Evolutionary conservation across 768 basidiomycete species (phyloP), one percentile per base, ranked within the genome.

Genomic region (Kwoniella europaea): DNA sequence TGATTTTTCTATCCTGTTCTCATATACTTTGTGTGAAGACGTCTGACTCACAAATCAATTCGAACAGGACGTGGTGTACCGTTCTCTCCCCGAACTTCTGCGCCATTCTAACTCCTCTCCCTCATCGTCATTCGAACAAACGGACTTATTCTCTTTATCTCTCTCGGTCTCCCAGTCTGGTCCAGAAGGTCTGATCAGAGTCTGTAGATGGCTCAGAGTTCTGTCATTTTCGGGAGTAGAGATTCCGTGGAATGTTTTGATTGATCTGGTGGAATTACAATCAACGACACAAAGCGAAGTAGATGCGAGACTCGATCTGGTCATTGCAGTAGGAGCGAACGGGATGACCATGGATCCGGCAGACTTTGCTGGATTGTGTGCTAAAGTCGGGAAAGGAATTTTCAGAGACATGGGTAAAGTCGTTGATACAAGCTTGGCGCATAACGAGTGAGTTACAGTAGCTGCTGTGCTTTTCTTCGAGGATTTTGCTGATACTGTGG

Each of bases 181-280:
- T n/a, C 57, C 66, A 46, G 65, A 67, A 42, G 78, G 71, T 16
- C 55, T 77, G 3, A 57, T 65, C 2, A 42, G 76, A 18, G 76
- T 70, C 20, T 76, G 73, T 56, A 62, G 69, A 24, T 80, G 76
- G 76, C 72, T 78, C 65, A 67, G 77, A 20, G 79, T 80, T 7
- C 57, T 80, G 10, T 52, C 79, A 7, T 71, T 73, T 44, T 79
- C 79, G 1, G 75, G 76, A 9, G 76, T 74, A 0, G 76, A 73
- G n/a, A 58, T 79, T 4, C 79, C 79, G 2, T 79, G 79, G 76
- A 29, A 63, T 10, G 43, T 61, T 0, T 27, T 79, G 1, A 29
- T 57, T 5, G 54, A 68, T 18, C 24, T 76, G 22, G 68, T 77
- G 7, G 72, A 77, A 5, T 16, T 61, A 3, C 74, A 74, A 53